Percentiles rank a stretch among this genome's conserved stretches.
phyloP scores from a whole-genome alignment of 1,284 basidiomycete genomes.

The Xerocomus minutiporus region DNA sequence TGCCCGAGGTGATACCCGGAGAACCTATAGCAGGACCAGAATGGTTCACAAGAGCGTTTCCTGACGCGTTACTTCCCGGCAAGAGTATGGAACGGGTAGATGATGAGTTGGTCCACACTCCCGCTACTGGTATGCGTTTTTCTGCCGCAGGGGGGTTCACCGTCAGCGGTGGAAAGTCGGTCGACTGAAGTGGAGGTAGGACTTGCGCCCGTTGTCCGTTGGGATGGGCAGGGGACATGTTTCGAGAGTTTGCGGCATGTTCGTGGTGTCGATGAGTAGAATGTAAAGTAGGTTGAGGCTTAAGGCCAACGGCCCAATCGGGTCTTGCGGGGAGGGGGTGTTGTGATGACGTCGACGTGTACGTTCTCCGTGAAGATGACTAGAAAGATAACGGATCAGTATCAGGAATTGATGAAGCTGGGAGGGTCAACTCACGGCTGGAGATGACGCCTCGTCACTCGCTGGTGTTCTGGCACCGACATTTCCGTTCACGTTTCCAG shows the following conservation, averaged over 20 bases:
- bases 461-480: constrained; percentile 54
- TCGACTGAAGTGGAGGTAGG: constrained; percentile 49
- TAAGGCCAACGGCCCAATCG: constrained; percentile 80
- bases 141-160: constrained; percentile 36
- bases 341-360: constrained; percentile 66
- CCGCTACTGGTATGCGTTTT: constrained; percentile 49
- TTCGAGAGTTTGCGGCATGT: constrained; percentile 33
- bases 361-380: constrained; percentile 70
- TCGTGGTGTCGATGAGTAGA: constrained; percentile 45
- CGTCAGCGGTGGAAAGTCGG: constrained; percentile 70
- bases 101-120: constrained; percentile 66
- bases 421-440: constrained; percentile 51
- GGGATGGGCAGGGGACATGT: constrained; percentile 39
- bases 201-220: constrained; percentile 34
- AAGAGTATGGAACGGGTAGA: constrained; percentile 51
- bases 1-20: constrained; percentile 8
- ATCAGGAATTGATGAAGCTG: constrained; percentile 6
- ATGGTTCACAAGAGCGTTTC: constrained; percentile 38
- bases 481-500: constrained; percentile 47
- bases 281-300: constrained; percentile 62
- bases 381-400: constrained; percentile 22
- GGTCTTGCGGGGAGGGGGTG: constrained; percentile 76
- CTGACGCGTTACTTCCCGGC: constrained; percentile 31
- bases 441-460: constrained; percentile 69
- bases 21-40: constrained; percentile 16